Evolutionary conservation across 495 filamentous ascomycete genomes (phyloP), one percentile per base, ranked within the genome.

Genomic region (Aspergillus kassunensis): DNA sequence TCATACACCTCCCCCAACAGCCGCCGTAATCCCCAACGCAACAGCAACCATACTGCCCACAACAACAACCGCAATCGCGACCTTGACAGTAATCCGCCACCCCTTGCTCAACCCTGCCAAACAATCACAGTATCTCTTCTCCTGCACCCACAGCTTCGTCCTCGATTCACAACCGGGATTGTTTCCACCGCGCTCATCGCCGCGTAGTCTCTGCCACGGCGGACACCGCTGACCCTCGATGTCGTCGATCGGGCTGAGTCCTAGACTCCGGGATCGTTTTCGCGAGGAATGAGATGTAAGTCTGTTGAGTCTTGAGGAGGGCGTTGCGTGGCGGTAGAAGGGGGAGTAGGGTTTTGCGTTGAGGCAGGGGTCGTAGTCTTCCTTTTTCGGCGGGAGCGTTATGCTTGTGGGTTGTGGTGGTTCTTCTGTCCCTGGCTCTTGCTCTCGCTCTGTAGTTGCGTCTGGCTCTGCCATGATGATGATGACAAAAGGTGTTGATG

Each of bases 1-100:
- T 75, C 80, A 85, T 11, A 79, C 74, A 1, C 80, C 79, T 8
- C 79, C 81, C 25, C 80, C 80, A 1, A 86, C 82, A 3, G 79
- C 80, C 25, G 69, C 75, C 4, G 75, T 80, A 48, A 87, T 84
- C 7, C 84, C 84, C 51, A 87, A 57, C 19, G 81, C 82, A 37
- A 87, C 71, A 1, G 77, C 82, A 12, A 84, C 76, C 58, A 82
- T 82, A 19, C 70, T 69, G 3, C 75, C 84, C n/a, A 86, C 63
- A 4, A 81, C 69, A 18, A 84, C 46, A 15, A 85, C 52, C 0
- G 79, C 81, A 34, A 86, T 72, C 18, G 75, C 55, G 6, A 78
- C 68, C 60, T 85, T 80, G 20, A 78, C 56, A 13, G 61, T 61
- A 46, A 84, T 62, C 23, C 69, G 70, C 58, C 84, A 79, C 57